These are phyloP conservation scores for Candida sp. DNA, from an alignment of 1,139 yeast genomes.

Conservation along the genomic window DNA sequence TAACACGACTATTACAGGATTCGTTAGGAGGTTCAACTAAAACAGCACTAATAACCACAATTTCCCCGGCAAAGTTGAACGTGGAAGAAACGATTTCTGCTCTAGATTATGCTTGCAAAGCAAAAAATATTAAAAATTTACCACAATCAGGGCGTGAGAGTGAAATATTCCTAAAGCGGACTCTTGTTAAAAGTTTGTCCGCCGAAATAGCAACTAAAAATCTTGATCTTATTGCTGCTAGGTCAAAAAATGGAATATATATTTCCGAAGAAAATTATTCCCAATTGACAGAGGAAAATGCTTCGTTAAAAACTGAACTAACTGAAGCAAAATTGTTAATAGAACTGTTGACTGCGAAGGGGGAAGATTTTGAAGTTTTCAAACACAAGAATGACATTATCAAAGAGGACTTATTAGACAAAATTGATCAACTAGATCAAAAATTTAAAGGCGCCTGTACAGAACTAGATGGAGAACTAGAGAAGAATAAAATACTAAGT, in stretches of 20 bases:
- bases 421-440: constrained; percentile 3
- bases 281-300: constrained; percentile 36
- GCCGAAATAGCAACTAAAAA: constrained; percentile 53
- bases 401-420: constrained; percentile 5
- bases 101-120: constrained; percentile 80
- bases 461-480: not conserved
- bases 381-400: constrained; percentile 8
- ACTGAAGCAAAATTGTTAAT: constrained; percentile 16
- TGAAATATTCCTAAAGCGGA: constrained; percentile 53
- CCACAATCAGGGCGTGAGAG: constrained; percentile 59
- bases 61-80: constrained; percentile 74
- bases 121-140: constrained; percentile 70
- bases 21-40: constrained; percentile 82
- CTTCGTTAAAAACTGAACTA: constrained; percentile 20
- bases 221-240: constrained; percentile 59
- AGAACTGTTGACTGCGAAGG: constrained; percentile 12
- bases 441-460: constrained; percentile 1
- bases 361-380: constrained; percentile 6
- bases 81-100: constrained; percentile 81
- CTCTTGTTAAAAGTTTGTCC: constrained; percentile 54
- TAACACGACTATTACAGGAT: constrained; percentile 76
- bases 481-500: not conserved
- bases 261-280: constrained; percentile 58
- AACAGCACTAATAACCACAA: constrained; percentile 76
- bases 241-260: constrained; percentile 60